Base-by-base conservation (phyloP, 2,329 filamentous ascomycete species). In the Fusarium sp. region DNA sequence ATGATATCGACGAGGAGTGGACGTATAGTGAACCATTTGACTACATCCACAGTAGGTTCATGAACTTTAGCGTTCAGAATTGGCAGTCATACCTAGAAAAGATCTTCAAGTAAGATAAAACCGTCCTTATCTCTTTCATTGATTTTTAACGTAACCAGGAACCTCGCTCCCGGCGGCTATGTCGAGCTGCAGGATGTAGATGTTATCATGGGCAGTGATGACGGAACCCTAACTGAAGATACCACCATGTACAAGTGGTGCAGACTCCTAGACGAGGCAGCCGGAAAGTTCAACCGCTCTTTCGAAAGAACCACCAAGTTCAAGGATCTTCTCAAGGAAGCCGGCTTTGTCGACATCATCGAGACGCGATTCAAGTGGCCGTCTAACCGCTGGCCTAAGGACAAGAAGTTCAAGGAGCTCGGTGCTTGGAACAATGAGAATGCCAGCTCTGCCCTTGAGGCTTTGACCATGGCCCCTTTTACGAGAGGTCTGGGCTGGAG, bases 301-400 rank as follows among this genome's bases (percentile, higher is more conserved):
- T 74, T 82, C 9, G 67, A 69, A 6, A 75, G 71, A 5, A 80
- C 76, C 0, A 48, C 71, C 8, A 64, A 73, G 4, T 71, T 76
- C 16, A 80, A 77, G 41, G 43, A 74, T 7, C 80, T 83, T 45
- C 80, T 90, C 61, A 76, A 79, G 13, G 84, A 86, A 18, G 85
- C 85, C 0, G 89, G 89, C 0, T 91, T 91, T 68, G 80, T 82
- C 50, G 83, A 89, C 68, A 83, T 91, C 0, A 77, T 80, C 0
- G 85, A 89, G 73, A 80, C 82, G 3, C 78, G 85, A 8, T 86
- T 82, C 75, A 86, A 85, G 76, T 85, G 87, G 79, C 87, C 88
- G 0, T 82, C 83, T 56, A 87, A 86, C 69, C 79, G 82, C 6
- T 90, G 88, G 88, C 85, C 87, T 0, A 86, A 83, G 64, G 85